Base-by-base conservation (phyloP, 805 yeast species). In the Debaryomyces prosopidis region DNA sequence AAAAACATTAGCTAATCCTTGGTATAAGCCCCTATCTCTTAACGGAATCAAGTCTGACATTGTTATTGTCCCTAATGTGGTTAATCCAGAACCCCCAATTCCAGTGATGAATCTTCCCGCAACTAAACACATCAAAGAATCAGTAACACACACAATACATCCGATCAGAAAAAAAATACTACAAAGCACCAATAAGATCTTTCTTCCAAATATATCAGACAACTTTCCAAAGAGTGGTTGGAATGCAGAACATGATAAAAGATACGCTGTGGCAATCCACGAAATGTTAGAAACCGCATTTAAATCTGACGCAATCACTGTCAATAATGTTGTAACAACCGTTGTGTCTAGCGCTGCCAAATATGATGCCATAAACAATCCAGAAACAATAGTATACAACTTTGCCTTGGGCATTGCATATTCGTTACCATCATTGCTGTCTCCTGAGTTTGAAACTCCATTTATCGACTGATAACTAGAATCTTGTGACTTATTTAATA, bases 41-140 rank as follows among this genome's bases (percentile, higher is more conserved):
- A 86, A 75, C 1, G 94, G 83, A 20, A 90, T 84, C 39, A 88
- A 69, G 63, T 89, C 96, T 20, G 88, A 80, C 54, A 85, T 77
- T 2, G 90, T 76, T 46, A 89, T 85, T 5, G 96, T 84, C 14
- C 88, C 79, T 53, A 89, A 68, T 0, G 91, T 76, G 41, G 84
- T 80, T 57, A 89, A 78, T 1, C 96, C 96, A 5, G 96, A 94
- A n/a, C 96, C 96, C 10, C 96, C 96, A 45, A 87, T 77, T 15
- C 97, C 97, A 19, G 95, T 83, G 41, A 89, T 72, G 49, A 88
- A 81, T 55, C 89, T 70, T 3, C 86, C 86, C 23, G 78, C 49
- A 6, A 84, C 79, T 50, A 85, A 69, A 43, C 72, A 52, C 36
- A 67, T 51, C 11, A 55, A 78, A 58, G 63, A 81, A 63, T 68